A percentile compares a stretch with the other conserved stretches of the same genome.
Conservation (phyloP, 108 stramenopile genomes). For the Cyclotella baltica region DNA sequence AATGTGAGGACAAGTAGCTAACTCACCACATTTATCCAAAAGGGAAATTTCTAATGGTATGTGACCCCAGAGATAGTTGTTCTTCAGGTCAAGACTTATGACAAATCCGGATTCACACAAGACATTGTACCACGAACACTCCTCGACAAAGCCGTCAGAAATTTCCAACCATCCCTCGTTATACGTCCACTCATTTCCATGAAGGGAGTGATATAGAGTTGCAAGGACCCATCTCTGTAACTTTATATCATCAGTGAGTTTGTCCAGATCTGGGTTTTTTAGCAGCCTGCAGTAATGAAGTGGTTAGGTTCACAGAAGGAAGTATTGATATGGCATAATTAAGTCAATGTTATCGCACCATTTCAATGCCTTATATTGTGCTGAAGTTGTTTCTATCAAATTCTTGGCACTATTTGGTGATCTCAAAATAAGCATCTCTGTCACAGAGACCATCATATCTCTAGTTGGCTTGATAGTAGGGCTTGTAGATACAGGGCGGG, state of each 20-base stretch:
- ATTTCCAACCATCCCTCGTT: slow-evolving; percentile 33
- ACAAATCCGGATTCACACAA: slow-evolving; percentile 34
- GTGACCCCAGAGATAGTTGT: slow-evolving; percentile 33
- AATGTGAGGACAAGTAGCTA: background rate
- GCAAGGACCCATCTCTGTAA: slow-evolving; percentile 47
- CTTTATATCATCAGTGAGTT: slow-evolving; percentile 15
- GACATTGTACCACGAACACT: slow-evolving; percentile 53
- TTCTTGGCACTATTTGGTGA: slow-evolving; percentile 41
- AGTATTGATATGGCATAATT: background rate
- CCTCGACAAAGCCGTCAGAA: slow-evolving; percentile 22
- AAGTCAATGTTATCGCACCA: slow-evolving; percentile 13
- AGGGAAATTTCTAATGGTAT: slow-evolving; percentile 33
- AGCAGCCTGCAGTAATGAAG: slow-evolving; percentile 18
- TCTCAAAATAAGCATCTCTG: slow-evolving; percentile 7
- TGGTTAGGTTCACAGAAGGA: background rate
- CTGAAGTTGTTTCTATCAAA: slow-evolving; percentile 18
- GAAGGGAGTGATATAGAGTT: slow-evolving; percentile 38
- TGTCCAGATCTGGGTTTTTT: slow-evolving; percentile 23
- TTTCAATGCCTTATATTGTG: slow-evolving; percentile 46
- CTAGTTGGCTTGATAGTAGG: slow-evolving; percentile 7
- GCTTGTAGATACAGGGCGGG: background rate
- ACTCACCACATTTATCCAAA: slow-evolving; percentile 30
- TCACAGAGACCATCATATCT: slow-evolving; percentile 3
- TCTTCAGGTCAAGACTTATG: slow-evolving; percentile 30
- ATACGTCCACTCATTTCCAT: slow-evolving; percentile 42